These are phyloP conservation scores for Stagonosporopsis vannaccii DNA, from an alignment of 2,329 filamentous ascomycete species.

Conservation along the genomic window DNA sequence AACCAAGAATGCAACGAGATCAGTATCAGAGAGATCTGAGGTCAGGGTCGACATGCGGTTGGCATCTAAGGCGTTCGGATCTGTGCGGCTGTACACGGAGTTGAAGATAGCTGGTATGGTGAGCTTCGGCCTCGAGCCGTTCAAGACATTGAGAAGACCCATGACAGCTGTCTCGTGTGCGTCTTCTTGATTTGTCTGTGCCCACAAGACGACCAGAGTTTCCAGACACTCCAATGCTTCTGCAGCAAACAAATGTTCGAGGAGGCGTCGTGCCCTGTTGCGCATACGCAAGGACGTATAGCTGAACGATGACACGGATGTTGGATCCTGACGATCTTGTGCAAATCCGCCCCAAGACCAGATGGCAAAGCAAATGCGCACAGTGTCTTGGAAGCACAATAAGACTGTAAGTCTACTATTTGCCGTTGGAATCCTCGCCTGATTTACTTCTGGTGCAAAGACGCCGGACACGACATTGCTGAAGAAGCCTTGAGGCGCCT, in stretches of 20 bases:
- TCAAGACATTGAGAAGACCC: slow-evolving; percentile 86
- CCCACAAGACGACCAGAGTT: slow-evolving; percentile 88
- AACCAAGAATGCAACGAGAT: slow-evolving; percentile 87
- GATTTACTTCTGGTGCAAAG: slow-evolving; percentile 78
- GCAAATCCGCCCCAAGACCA: slow-evolving; percentile 89
- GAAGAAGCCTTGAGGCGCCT: slow-evolving; percentile 87
- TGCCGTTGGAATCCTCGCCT: slow-evolving; percentile 82
- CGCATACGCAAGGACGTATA: slow-evolving; percentile 92
- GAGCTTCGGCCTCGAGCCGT: slow-evolving; percentile 88
- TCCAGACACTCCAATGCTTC: slow-evolving; percentile 94
- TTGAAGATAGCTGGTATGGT: slow-evolving; percentile 95
- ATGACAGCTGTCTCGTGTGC: slow-evolving; percentile 72
- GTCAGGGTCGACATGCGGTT: slow-evolving; percentile 87
- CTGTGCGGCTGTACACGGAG: slow-evolving; percentile 92
- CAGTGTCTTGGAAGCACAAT: slow-evolving; percentile 95
- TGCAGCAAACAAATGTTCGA: slow-evolving; percentile 91
- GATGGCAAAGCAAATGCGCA: slow-evolving; percentile 88
- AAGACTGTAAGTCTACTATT: slow-evolving; percentile 93
- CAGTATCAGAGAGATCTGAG: slow-evolving; percentile 80
- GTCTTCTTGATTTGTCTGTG: slow-evolving; percentile 57
- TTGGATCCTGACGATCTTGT: slow-evolving; percentile 67
- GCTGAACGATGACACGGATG: slow-evolving; percentile 80
- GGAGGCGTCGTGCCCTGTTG: slow-evolving; percentile 82
- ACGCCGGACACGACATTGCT: slow-evolving; percentile 94
- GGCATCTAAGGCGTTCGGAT: slow-evolving; percentile 79